phyloP scores from a whole-genome alignment of 1,139 yeast species.

The Tardiomyces digboiensis region DNA sequence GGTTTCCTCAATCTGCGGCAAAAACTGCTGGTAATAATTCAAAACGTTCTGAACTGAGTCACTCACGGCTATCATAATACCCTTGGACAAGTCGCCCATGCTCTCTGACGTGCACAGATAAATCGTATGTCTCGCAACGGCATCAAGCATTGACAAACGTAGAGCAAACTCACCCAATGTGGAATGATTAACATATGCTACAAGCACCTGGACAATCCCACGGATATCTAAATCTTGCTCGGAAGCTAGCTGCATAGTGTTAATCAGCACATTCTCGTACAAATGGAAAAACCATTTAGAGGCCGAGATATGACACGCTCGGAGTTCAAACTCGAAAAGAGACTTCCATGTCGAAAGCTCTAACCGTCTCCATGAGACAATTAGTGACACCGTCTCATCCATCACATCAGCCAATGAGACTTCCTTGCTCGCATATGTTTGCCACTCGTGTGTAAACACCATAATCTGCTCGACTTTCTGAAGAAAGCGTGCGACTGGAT shows the following conservation, averaged over 20 bases:
- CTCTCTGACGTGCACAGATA: not conserved
- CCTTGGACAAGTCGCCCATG: slow-evolving; percentile 6
- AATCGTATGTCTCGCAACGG: slow-evolving; percentile 47
- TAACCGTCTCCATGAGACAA: slow-evolving; percentile 84
- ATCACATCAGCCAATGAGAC: slow-evolving; percentile 53
- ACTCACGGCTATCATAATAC: slow-evolving; percentile 15
- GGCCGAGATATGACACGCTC: slow-evolving; percentile 36
- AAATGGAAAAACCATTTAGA: slow-evolving; percentile 92
- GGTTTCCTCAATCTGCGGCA: slow-evolving; percentile 35
- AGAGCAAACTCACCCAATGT: slow-evolving; percentile 61
- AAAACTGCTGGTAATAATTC: slow-evolving; percentile 58
- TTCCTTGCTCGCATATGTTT: slow-evolving; percentile 76
- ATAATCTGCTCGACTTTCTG: slow-evolving; percentile 84
- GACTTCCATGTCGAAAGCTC: slow-evolving; percentile 84
- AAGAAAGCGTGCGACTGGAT: slow-evolving; percentile 70
- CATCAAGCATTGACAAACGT: slow-evolving; percentile 48
- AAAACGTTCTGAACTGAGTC: slow-evolving; percentile 53
- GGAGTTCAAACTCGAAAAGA: slow-evolving; percentile 61
- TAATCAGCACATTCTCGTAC: slow-evolving; percentile 53
- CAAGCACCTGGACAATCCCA: slow-evolving; percentile 58
- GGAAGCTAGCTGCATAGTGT: slow-evolving; percentile 16
- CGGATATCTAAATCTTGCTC: slow-evolving; percentile 27
- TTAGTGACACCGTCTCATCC: slow-evolving; percentile 51
- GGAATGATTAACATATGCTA: slow-evolving; percentile 66
- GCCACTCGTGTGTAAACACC: slow-evolving; percentile 84